Conservation (phyloP, 2,329 filamentous ascomycete species). For the Neodidymelliopsis sp. region DNA sequence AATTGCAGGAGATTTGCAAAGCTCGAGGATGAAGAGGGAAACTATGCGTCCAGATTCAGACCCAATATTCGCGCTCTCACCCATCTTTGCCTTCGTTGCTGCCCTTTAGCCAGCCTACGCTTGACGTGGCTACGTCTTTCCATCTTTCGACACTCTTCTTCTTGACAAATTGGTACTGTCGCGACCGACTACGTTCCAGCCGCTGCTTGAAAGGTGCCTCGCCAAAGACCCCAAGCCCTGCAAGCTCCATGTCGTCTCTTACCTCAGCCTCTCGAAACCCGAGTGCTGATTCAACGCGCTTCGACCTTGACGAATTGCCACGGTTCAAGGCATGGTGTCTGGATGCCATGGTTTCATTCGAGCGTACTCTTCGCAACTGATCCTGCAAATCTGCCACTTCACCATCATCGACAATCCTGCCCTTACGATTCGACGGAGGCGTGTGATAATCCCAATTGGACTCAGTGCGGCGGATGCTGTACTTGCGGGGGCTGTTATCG, state of each 20-base stretch:
- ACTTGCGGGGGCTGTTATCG: conserved; percentile 55
- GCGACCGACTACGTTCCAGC: conserved; percentile 41
- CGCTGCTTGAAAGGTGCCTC: conserved; percentile 41
- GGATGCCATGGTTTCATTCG: conserved; percentile 41
- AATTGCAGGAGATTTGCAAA: background rate
- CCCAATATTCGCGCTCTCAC: conserved; percentile 36
- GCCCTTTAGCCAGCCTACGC: conserved; percentile 48
- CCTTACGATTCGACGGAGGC: conserved; percentile 45
- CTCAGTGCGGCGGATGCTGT: conserved; percentile 34
- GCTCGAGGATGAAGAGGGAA: background rate
- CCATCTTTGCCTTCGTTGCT: conserved; percentile 37
- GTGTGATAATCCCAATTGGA: conserved; percentile 45
- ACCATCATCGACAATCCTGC: conserved; percentile 39
- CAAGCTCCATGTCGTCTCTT: conserved; percentile 46
- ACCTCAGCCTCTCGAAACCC: conserved; percentile 50
- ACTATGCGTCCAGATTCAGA: conserved; percentile 21
- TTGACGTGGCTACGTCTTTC: conserved; percentile 44
- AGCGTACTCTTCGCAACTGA: conserved; percentile 39
- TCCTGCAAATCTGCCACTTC: conserved; percentile 41
- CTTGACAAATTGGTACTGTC: conserved; percentile 44
- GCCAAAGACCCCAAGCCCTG: conserved; percentile 31
- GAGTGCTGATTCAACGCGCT: conserved; percentile 33
- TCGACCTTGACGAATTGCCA: conserved; percentile 33
- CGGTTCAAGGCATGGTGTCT: conserved; percentile 28
- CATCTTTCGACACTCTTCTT: conserved; percentile 45